phyloP scores from a whole-genome alignment of 1,139 yeast species.

The Candida sp. region DNA sequence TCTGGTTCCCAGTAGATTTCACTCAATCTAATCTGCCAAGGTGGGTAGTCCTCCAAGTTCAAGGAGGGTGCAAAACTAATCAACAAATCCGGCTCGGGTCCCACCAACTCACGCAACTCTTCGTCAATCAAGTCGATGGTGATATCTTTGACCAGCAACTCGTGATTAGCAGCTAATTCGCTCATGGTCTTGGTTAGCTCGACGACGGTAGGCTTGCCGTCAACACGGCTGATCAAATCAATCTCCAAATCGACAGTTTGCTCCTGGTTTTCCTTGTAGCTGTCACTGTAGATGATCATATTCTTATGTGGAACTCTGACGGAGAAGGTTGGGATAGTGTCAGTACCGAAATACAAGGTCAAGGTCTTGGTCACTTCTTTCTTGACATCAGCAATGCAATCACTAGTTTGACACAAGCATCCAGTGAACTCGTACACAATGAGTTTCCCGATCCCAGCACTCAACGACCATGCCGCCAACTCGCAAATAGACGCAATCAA shows the following conservation, averaged over 20 bases:
- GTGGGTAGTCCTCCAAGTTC: constrained; percentile 95
- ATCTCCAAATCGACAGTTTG: constrained; percentile 58
- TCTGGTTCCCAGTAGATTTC: constrained; percentile 94
- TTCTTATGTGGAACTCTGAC: constrained; percentile 68
- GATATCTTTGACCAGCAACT: constrained; percentile 68
- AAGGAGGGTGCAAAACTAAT: constrained; percentile 84
- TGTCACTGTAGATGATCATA: constrained; percentile 45
- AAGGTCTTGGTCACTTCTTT: constrained; percentile 65
- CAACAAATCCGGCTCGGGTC: constrained; percentile 89
- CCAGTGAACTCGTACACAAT: constrained; percentile 87
- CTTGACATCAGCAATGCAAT: constrained; percentile 58
- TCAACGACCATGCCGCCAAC: constrained; percentile 83
- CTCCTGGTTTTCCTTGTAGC: constrained; percentile 11
- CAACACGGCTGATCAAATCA: constrained; percentile 70
- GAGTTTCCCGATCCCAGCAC: constrained; percentile 77
- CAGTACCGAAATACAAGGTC: constrained; percentile 75
- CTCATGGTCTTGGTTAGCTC: constrained; percentile 89
- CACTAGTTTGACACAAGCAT: constrained; percentile 43
- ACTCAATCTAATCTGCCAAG: constrained; percentile 93
- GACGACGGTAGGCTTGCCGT: constrained; percentile 90
- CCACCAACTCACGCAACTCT: constrained; percentile 77
- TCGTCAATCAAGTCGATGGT: constrained; percentile 76
- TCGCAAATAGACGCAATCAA: constrained; percentile 79
- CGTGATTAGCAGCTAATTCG: constrained; percentile 66
- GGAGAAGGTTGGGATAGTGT: constrained; percentile 62